Base-by-base conservation (phyloP, 2,329 filamentous ascomycete genomes). In the Sporothrix protearum region DNA sequence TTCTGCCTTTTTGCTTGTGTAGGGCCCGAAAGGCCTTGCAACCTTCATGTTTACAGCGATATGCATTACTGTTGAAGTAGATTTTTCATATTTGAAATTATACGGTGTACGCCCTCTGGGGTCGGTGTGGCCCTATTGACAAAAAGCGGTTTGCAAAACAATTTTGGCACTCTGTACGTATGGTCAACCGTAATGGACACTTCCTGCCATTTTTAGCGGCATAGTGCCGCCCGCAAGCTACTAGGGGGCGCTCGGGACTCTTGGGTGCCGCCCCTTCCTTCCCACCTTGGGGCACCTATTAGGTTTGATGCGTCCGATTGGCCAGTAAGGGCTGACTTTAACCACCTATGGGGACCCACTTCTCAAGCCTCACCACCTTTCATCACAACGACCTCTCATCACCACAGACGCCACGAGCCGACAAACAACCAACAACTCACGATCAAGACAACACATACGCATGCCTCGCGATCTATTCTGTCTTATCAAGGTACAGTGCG, bases 161-260 rank as follows among this genome's bases (percentile, higher is more conserved):
- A n/a, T n/a, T n/a, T n/a, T n/a, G n/a, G n/a, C n/a, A n/a, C n/a
- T n/a, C n/a, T n/a, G n/a, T n/a, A n/a, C n/a, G n/a, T n/a, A n/a
- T 36, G 3, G 33, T 36, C 3, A 36, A 36, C 19, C 14, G 4
- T 14, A 47, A 47, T 47, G 42, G 42, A 14, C 39, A 2, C 22
- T 47, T 67, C 36, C 49, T 67, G 42, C 19, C 28, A 36, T 67
- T 67, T 67, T 67, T 67, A 67, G 64, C 64, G 64, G 64, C 64
- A 51, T 28, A 30, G 16, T 64, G 59, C 59, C 59, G 59, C 36
- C 36, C 59, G 39, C 36, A 64, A 64, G 36, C 36, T 64, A 28
- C n/a, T n/a, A 16, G 30, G 57, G 33, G 3, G 33, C n/a, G 33
- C 33, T 36, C 33, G 33, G 33, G 33, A 8, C 33, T 36, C 33